These are phyloP conservation scores for Dorcoceras hygrometricum DNA, from an alignment of 257 asterid genomes.

Conservation along the genomic window DNA sequence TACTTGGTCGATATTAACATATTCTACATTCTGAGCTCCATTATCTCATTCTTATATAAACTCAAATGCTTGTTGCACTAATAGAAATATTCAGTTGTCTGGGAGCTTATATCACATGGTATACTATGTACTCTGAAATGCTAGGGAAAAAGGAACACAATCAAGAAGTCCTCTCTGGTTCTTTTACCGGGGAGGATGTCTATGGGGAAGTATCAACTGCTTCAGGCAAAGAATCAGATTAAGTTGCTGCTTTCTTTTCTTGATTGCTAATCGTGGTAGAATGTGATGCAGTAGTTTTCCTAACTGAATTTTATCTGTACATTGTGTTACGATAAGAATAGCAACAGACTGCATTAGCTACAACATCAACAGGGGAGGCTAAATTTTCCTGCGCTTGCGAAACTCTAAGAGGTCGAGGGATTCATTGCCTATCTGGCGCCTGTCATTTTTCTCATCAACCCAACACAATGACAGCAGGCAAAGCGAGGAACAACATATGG, in stretches of 20 bases:
- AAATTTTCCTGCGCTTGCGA: constrained; percentile 34
- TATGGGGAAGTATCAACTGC: constrained; percentile 62
- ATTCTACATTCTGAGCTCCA: not conserved
- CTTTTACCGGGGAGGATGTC: constrained; percentile 45
- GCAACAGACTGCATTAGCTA: constrained; percentile 31
- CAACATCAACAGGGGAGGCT: constrained; percentile 27
- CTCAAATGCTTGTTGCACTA: not conserved
- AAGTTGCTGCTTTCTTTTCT: constrained; percentile 41
- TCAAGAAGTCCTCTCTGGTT: constrained; percentile 48
- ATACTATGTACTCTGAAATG: not conserved
- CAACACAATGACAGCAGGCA: constrained; percentile 20
- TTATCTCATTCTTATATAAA: not conserved
- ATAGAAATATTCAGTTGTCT: not conserved
- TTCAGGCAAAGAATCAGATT: constrained; percentile 69
- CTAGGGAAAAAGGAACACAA: constrained; percentile 34
- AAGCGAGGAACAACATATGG: constrained; percentile 40
- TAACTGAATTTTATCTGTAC: constrained; percentile 55
- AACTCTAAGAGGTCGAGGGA: constrained; percentile 33
- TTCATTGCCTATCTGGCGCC: constrained; percentile 42
- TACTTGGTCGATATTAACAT: not conserved
- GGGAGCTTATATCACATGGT: not conserved
- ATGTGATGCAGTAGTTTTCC: constrained; percentile 37
- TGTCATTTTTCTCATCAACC: constrained; percentile 23
- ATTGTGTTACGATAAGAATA: constrained; percentile 48
- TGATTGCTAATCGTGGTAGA: constrained; percentile 65